Conservation (phyloP, 176 grass and related monocot species). For the Carex myosuroides region DNA sequence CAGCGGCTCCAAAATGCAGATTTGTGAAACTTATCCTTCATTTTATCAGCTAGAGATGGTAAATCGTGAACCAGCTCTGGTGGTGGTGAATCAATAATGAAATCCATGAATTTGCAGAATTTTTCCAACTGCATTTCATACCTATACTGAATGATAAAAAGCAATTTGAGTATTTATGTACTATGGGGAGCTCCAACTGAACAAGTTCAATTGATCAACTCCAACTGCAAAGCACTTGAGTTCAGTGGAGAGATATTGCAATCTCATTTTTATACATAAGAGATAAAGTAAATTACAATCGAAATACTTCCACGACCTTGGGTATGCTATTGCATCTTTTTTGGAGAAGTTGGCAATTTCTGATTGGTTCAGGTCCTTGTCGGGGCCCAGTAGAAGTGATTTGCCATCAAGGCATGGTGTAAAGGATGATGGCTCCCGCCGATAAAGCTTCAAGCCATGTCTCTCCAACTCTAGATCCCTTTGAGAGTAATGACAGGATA, state of each 20-base stretch:
- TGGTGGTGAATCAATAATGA: slow-evolving; percentile 64
- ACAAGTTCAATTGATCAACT: background rate
- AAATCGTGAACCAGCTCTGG: slow-evolving; percentile 51
- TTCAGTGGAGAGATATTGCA: no score
- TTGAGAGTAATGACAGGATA: background rate
- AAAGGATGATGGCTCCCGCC: slow-evolving; percentile 69
- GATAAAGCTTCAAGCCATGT: slow-evolving; percentile 77
- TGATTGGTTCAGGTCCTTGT: slow-evolving; percentile 58
- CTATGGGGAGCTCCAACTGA: background rate
- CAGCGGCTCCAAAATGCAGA: slow-evolving; percentile 70
- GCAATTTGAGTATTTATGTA: background rate
- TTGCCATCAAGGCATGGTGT: slow-evolving; percentile 77
- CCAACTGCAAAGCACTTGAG: background rate
- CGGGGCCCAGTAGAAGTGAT: slow-evolving; percentile 69
- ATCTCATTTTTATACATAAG: background rate
- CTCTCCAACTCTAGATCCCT: slow-evolving; percentile 89
- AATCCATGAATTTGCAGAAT: slow-evolving; percentile 95
- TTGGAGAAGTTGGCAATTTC: slow-evolving; percentile 94
- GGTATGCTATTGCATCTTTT: slow-evolving; percentile 68
- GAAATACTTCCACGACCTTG: slow-evolving; percentile 30
- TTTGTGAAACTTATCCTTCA: slow-evolving; percentile 75
- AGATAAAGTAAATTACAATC: background rate
- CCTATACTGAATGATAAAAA: slow-evolving; percentile 22
- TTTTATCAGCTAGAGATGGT: slow-evolving; percentile 42
- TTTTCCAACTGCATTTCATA: slow-evolving; percentile 75